phyloP scores from a whole-genome alignment of 1,284 basidiomycete species.

The Cryptococcus depauperatus region DNA sequence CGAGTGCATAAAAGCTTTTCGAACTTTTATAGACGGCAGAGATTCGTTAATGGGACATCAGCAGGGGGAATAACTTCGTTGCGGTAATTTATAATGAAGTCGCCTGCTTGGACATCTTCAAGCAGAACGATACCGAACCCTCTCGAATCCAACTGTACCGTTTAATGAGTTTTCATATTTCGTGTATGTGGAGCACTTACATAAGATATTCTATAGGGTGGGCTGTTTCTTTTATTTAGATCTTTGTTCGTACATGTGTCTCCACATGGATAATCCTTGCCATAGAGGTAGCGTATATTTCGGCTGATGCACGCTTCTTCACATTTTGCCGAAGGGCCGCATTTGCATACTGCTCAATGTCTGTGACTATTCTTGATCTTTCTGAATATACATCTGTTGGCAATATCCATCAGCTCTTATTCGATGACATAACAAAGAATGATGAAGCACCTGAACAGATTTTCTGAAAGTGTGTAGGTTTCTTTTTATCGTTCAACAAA shows the following conservation, averaged over 20 bases:
- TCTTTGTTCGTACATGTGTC: slow-evolving; percentile 38
- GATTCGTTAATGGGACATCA: slow-evolving; percentile 39
- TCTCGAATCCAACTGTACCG: slow-evolving; percentile 42
- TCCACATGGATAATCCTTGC: slow-evolving; percentile 45
- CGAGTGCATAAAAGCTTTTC: slow-evolving; percentile 46
- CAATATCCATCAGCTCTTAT: neutral
- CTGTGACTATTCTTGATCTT: slow-evolving; percentile 19
- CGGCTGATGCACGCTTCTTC: slow-evolving; percentile 47
- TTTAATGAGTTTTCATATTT: too few relatives aligned
- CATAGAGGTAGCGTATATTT: slow-evolving; percentile 48
- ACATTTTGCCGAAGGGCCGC: slow-evolving; percentile 40
- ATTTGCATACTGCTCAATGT: slow-evolving; percentile 40
- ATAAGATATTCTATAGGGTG: slow-evolving; percentile 34
- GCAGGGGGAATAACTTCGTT: slow-evolving; percentile 43
- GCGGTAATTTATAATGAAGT: slow-evolving; percentile 48
- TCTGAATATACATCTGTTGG: slow-evolving; percentile 39
- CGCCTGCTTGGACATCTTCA: slow-evolving; percentile 43
- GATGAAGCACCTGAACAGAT: slow-evolving; percentile 28
- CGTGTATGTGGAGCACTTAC: slow-evolving; percentile 30
- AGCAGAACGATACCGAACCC: slow-evolving; percentile 47
- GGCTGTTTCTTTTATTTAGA: slow-evolving; percentile 31
- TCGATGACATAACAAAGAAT: neutral
- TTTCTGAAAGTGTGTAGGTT: slow-evolving; percentile 33
- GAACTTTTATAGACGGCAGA: slow-evolving; percentile 33
- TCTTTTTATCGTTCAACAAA: slow-evolving; percentile 38